Evolutionary conservation across 345 rosid genomes (phyloP), one percentile per base, ranked within the genome.

Genomic region (Gossypium stocksii): DNA sequence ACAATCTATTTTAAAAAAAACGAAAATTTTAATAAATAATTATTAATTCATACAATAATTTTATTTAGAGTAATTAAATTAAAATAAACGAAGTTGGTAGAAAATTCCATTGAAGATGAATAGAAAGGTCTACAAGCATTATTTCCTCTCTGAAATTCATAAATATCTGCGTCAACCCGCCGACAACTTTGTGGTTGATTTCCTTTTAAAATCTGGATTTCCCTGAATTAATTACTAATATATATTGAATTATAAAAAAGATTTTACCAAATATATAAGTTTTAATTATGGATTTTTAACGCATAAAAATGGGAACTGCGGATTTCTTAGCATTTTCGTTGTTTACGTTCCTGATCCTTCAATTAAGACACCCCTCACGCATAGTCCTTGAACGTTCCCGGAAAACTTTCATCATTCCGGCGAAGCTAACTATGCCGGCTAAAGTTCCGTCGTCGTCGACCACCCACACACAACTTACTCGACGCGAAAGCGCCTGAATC

Each of bases 401-500:
- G 78, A 89, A 83, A 71, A 87, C 87, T 70, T 81, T 74, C 67
- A 87, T 15, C 83, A 89, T 83, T 68, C 88, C 87, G 0, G 80
- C 49, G 46, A 84, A 86, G 46, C 85, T 87, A 67, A 89, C 89
- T 16, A 88, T 77, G 8, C 94, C 94, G 0, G 74, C 78, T 57
- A 89, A 67, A 45, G 81, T 74, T 4, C 86, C 76, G 17, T 87
- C 89, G 17, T 78, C 86, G 53, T 86, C 82, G 3, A 85, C 83
- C 69, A 87, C 93, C 94, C 94, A 89, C 29, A 78, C 78, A 1
- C 82, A 85, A 29, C 78, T 76, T 51, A 83, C 84, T 53, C 91
- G 87, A 52, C 79, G 88, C 17, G 91, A 79, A 2, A 88, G 83
- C 3, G 88, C 90, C 85, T 89, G 91, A 64, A 89, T 86, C 85